These are phyloP conservation scores for Chrysanthemum makinoi DNA, from an alignment of 129 eudicot genomes.

Conservation along the genomic window DNA sequence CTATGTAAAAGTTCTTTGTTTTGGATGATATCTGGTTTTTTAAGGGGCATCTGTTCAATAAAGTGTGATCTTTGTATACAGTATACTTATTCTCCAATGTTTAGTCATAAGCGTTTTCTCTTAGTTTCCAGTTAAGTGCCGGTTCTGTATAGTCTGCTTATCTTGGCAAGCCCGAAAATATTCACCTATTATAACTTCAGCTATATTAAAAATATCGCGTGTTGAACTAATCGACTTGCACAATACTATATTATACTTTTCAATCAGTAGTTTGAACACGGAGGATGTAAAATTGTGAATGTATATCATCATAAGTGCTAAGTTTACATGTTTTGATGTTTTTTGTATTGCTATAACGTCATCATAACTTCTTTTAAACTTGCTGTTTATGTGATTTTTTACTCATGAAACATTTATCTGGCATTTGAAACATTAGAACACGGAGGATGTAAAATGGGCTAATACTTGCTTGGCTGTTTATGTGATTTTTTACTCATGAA, in stretches of 20 bases:
- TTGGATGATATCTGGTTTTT: no score
- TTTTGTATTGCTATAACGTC: neutral
- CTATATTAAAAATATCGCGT: neutral
- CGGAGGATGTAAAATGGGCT: no score
- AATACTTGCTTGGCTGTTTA: no score
- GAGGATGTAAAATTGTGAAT: constrained; percentile 1
- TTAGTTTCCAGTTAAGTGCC: neutral
- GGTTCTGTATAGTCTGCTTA: neutral
- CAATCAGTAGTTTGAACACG: neutral
- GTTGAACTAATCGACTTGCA: neutral
- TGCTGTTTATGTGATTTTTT: neutral
- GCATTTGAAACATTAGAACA: no score
- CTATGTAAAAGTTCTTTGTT: no score
- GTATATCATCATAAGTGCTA: constrained; percentile 8
- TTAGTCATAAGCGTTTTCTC: neutral
- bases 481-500: constrained; percentile 2
- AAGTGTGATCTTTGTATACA: no score
- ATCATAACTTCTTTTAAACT: constrained; percentile 5
- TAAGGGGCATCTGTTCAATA: no score
- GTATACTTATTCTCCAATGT: neutral
- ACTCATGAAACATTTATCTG: no score
- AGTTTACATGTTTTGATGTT: neutral
- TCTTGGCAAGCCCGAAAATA: neutral
- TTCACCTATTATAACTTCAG: constrained; percentile 1
- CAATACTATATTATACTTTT: neutral